phyloP scores from a whole-genome alignment of 768 basidiomycete species.

The Kwoniella mangroviensis region DNA sequence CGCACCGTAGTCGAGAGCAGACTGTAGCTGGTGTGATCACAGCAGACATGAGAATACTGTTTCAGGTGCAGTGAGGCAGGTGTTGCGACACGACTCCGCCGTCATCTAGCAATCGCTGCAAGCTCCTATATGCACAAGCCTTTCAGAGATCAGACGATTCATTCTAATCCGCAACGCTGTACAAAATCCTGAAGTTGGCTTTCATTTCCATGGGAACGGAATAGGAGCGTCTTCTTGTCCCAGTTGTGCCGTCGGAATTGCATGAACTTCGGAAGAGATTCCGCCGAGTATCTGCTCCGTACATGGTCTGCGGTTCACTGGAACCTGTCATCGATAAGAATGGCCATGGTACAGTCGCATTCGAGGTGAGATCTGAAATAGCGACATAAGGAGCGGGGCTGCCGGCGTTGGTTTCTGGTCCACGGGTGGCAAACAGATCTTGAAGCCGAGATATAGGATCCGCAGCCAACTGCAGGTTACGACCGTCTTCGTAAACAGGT shows the following conservation, averaged over 20 bases:
- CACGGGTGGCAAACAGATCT: constrained; percentile 7
- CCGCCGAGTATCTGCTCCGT: neutral
- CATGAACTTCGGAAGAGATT: neutral
- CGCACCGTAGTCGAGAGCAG: no score
- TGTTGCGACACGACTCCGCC: no score
- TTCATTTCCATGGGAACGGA: neutral
- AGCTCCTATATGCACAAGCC: no score
- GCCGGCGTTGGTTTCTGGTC: neutral
- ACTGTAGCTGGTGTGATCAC: no score
- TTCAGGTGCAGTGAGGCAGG: no score
- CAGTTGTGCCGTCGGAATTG: no score
- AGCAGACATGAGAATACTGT: no score
- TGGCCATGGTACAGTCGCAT: neutral
- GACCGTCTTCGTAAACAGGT: neutral
- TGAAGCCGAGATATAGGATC: constrained; percentile 6
- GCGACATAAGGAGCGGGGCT: neutral
- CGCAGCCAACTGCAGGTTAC: neutral
- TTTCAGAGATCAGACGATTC: no score
- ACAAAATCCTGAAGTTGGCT: no score
- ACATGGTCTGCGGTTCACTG: neutral
- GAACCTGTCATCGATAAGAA: neutral
- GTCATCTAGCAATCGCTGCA: no score
- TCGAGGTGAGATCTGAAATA: neutral
- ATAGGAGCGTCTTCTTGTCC: no score
- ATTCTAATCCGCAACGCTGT: no score